A percentile compares a stretch with the other conserved stretches of the same genome.
phyloP scores from a whole-genome alignment of 1,284 basidiomycete genomes.

The Puccinia triticina region DNA sequence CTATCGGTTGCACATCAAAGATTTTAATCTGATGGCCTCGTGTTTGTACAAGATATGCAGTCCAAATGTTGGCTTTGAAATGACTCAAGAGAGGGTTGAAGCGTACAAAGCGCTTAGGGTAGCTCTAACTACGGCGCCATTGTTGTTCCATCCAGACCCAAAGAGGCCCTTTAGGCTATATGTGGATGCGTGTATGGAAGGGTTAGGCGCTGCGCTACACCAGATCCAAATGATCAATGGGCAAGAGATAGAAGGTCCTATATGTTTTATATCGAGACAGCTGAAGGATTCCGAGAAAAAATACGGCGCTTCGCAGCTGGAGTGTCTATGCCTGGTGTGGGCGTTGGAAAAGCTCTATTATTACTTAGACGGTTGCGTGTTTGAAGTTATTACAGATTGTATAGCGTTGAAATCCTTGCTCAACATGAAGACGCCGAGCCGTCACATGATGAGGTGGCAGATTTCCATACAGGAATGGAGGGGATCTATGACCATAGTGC shows the following conservation, averaged over 20 bases:
- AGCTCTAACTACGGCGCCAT: background rate
- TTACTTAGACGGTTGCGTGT: too few species aligned
- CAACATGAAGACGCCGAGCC: conserved; percentile 12
- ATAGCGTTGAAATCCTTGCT: background rate
- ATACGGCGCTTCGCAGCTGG: conserved; percentile 4
- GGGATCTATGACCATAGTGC: conserved; percentile 9
- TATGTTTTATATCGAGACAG: conserved; percentile 14
- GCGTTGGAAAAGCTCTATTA: conserved; percentile 1
- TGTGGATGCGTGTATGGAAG: conserved; percentile 19
- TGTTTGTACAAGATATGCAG: conserved; percentile 5
- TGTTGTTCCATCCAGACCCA: conserved; percentile 16
- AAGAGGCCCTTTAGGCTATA: conserved; percentile 15
- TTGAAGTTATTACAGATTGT: conserved; percentile 25
- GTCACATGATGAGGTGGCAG: conserved; percentile 20
- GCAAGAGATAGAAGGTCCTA: background rate
- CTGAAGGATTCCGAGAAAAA: too few species aligned
- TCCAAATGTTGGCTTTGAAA: conserved; percentile 27
- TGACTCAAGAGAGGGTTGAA: conserved; percentile 26
- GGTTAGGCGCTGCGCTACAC: conserved; percentile 10
- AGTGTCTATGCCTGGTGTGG: conserved; percentile 8
- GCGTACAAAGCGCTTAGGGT: too few species aligned
- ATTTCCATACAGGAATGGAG: conserved; percentile 7
- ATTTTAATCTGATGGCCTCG: background rate
- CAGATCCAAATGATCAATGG: conserved; percentile 23
- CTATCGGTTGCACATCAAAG: background rate